These are phyloP conservation scores for Ormosia semicastrata DNA, from an alignment of 306 rosid species.

Conservation along the genomic window DNA sequence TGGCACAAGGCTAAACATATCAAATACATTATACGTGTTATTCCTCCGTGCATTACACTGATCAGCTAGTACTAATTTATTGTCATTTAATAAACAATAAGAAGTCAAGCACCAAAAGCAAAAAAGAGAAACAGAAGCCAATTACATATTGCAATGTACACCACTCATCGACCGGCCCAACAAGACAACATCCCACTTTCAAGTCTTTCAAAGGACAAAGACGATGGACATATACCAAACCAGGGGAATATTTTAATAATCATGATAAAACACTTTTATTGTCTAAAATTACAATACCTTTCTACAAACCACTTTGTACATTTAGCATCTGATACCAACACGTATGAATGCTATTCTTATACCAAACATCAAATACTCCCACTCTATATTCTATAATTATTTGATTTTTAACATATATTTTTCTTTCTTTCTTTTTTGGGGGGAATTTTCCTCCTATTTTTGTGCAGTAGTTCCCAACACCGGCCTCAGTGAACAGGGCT, in stretches of 20 bases:
- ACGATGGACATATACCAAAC: conserved; percentile 37
- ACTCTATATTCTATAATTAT: conserved; percentile 19
- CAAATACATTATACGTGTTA: neutral
- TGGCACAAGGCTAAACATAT: neutral
- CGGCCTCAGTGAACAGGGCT: conserved; percentile 46
- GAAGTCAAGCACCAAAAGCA: neutral
- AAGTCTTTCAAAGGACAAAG: conserved; percentile 18
- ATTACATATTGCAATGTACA: neutral
- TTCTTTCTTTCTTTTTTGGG: neutral
- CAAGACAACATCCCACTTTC: neutral
- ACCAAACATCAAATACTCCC: conserved; percentile 1
- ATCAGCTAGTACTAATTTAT: neutral
- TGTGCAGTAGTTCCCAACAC: conserved; percentile 28
- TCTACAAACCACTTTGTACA: conserved; percentile 32
- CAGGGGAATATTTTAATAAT: conserved; percentile 30
- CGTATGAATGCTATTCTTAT: conserved; percentile 15
- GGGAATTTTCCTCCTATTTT: conserved; percentile 11
- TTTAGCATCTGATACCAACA: conserved; percentile 31
- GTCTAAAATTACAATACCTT: conserved; percentile 20
- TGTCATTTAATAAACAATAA: neutral
- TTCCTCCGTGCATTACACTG: neutral
- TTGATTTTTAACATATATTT: neutral
- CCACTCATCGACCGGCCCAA: conserved; percentile 19
- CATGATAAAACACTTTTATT: conserved; percentile 28
- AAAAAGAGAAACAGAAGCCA: neutral